Evolutionary conservation across 768 basidiomycete species (phyloP).

Genomic region (Holtermanniella nyarrowii): DNA sequence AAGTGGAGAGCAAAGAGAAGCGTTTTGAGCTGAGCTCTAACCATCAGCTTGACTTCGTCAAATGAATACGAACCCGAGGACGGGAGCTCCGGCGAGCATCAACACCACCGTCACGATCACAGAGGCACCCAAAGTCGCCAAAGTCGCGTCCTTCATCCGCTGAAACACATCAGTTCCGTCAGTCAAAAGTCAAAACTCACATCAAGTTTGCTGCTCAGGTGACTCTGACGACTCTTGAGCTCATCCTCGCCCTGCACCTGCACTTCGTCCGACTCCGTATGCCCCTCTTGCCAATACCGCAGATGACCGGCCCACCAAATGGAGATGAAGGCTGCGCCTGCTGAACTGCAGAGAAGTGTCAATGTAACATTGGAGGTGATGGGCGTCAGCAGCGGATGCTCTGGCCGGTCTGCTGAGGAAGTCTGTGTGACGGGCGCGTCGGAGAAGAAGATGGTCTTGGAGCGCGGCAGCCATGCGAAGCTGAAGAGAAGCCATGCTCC

Average conservation of each 20-base stretch:
- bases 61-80: slow-evolving; percentile 46
- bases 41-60: neutral
- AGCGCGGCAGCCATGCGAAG: slow-evolving; percentile 27
- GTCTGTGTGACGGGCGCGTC: slow-evolving; percentile 8
- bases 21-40: slow-evolving; percentile 53
- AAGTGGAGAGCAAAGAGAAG: slow-evolving; percentile 60
- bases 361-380: slow-evolving; percentile 54
- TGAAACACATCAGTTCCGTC: neutral
- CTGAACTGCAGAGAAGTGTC: slow-evolving; percentile 53
- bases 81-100: neutral
- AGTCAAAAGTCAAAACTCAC: neutral
- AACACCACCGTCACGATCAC: neutral
- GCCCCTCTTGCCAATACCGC: slow-evolving; percentile 46
- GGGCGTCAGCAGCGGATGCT: slow-evolving; percentile 58
- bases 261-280: slow-evolving; percentile 2
- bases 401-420: slow-evolving; percentile 50
- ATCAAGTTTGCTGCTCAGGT: neutral
- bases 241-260: slow-evolving; percentile 5
- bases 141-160: slow-evolving; percentile 1
- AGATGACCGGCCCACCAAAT: slow-evolving; percentile 66
- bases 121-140: slow-evolving; percentile 3
- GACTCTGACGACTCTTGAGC: slow-evolving; percentile 13
- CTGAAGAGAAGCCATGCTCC: slow-evolving; percentile 20
- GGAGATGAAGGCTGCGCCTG: slow-evolving; percentile 51
- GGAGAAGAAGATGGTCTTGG: slow-evolving; percentile 8